Evolutionary conservation across 2,329 filamentous ascomycete genomes (phyloP).

Genomic region (Ophiocordyceps sinensis): DNA sequence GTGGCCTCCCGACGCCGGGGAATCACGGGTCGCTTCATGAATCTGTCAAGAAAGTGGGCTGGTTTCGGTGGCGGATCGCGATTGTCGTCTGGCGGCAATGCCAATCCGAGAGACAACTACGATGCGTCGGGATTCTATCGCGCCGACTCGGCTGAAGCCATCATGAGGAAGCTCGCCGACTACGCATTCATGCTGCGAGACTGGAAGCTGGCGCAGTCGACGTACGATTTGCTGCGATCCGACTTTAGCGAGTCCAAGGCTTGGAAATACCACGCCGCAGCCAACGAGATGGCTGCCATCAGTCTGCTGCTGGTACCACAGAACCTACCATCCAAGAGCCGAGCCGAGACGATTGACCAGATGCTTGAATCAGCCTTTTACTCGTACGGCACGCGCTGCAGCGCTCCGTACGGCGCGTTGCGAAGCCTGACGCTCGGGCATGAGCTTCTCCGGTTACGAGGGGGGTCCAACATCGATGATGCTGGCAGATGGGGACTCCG

Average conservation of each 20-base stretch:
- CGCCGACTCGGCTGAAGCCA: slow-evolving; percentile 71
- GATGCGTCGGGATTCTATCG: slow-evolving; percentile 70
- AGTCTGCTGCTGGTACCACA: slow-evolving; percentile 68
- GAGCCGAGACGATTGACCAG: slow-evolving; percentile 68
- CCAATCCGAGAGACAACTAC: slow-evolving; percentile 52
- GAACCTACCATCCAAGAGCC: slow-evolving; percentile 56
- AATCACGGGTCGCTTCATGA: slow-evolving; percentile 86
- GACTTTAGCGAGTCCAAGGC: slow-evolving; percentile 95
- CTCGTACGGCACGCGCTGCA: slow-evolving; percentile 79
- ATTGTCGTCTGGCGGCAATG: slow-evolving; percentile 37
- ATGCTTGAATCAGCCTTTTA: slow-evolving; percentile 86
- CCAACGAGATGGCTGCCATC: slow-evolving; percentile 88
- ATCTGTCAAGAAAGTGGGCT: slow-evolving; percentile 78
- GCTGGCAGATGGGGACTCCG: slow-evolving; percentile 74
- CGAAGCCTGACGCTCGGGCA: slow-evolving; percentile 63
- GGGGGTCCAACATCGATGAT: slow-evolving; percentile 68
- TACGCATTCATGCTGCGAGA: slow-evolving; percentile 96
- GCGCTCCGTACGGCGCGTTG: slow-evolving; percentile 63
- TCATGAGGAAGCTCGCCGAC: slow-evolving; percentile 86
- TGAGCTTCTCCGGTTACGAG: slow-evolving; percentile 71
- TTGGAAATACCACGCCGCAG: slow-evolving; percentile 87
- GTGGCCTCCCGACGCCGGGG: slow-evolving; percentile 82
- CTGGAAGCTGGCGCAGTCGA: slow-evolving; percentile 83
- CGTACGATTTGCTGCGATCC: slow-evolving; percentile 75
- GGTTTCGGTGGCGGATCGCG: slow-evolving; percentile 60